These are phyloP conservation scores for Vitis hybrid DNA, from an alignment of 177 flowering plant species.

Conservation along the genomic window DNA sequence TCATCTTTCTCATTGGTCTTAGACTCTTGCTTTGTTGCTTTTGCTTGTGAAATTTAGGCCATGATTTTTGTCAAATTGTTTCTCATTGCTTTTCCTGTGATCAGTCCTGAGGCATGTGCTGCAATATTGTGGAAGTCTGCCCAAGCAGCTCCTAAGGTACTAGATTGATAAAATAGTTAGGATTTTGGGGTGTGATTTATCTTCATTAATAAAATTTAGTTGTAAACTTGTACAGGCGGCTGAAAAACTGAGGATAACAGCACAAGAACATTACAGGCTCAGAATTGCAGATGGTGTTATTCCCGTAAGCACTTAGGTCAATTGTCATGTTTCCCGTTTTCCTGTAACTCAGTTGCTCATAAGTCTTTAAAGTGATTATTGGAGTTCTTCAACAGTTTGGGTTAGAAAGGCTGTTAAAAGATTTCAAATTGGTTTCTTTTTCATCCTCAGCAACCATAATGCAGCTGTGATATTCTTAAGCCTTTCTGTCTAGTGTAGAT, in stretches of 20 bases:
- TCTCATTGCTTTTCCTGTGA: conserved; percentile 1
- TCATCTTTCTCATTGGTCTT: neutral
- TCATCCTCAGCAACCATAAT: no score
- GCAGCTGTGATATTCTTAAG: no score
- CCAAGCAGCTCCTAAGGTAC: conserved; percentile 42
- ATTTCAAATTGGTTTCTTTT: no score
- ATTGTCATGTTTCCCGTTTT: neutral
- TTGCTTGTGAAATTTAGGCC: neutral
- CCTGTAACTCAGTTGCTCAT: neutral
- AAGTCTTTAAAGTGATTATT: no score
- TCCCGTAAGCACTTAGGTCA: conserved; percentile 19
- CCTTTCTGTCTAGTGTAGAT: no score
- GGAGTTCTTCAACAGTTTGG: no score
- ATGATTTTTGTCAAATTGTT: neutral
- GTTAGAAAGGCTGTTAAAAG: no score
- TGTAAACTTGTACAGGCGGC: conserved; percentile 26
- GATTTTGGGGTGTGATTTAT: neutral
- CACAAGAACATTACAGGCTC: conserved; percentile 22
- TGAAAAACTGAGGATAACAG: conserved; percentile 27
- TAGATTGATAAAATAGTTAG: conserved; percentile 4
- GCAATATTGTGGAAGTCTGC: conserved; percentile 47
- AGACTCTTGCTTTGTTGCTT: neutral
- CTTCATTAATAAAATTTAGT: neutral
- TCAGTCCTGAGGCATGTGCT: conserved; percentile 52
- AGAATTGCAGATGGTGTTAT: conserved; percentile 35